These are phyloP conservation scores for Nakazawaea ernobii DNA, from an alignment of 805 yeast species.

Conservation along the genomic window DNA sequence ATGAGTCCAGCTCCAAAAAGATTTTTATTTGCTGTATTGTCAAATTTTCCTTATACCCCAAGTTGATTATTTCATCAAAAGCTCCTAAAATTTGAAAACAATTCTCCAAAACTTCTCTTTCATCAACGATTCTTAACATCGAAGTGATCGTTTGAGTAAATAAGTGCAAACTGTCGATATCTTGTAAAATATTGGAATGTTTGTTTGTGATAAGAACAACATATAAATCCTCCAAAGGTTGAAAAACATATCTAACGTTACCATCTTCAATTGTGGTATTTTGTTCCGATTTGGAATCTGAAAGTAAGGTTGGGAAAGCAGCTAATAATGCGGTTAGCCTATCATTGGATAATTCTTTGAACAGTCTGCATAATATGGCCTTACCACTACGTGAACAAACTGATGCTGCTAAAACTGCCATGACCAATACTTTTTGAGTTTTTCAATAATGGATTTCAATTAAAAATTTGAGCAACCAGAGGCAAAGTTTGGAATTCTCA, in stretches of 20 bases:
- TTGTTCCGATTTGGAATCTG: constrained; percentile 62
- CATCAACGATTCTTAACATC: constrained; percentile 66
- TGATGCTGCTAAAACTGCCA: constrained; percentile 90
- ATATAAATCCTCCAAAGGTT: constrained; percentile 91
- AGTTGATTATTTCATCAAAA: constrained; percentile 85
- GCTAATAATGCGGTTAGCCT: constrained; percentile 82
- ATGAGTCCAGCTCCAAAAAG: constrained; percentile 94
- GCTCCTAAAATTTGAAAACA: constrained; percentile 89
- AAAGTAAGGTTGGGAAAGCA: constrained; percentile 74
- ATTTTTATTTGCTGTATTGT: constrained; percentile 78
- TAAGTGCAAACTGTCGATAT: constrained; percentile 83
- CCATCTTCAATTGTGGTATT: constrained; percentile 94
- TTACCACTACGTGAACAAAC: constrained; percentile 93
- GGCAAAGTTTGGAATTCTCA: too few species aligned
- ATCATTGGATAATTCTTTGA: constrained; percentile 77
- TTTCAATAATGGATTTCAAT: too few species aligned
- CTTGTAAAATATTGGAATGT: constrained; percentile 88
- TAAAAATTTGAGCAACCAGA: too few species aligned
- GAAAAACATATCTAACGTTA: constrained; percentile 87
- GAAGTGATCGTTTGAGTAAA: constrained; percentile 79
- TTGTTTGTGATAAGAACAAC: constrained; percentile 87
- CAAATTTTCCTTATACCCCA: constrained; percentile 88
- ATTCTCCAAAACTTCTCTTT: constrained; percentile 72
- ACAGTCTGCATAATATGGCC: constrained; percentile 87
- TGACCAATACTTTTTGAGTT: constrained; percentile 16